phyloP scores from a whole-genome alignment of 495 filamentous ascomycete species.

The Penicillium cosmopolitanum region DNA sequence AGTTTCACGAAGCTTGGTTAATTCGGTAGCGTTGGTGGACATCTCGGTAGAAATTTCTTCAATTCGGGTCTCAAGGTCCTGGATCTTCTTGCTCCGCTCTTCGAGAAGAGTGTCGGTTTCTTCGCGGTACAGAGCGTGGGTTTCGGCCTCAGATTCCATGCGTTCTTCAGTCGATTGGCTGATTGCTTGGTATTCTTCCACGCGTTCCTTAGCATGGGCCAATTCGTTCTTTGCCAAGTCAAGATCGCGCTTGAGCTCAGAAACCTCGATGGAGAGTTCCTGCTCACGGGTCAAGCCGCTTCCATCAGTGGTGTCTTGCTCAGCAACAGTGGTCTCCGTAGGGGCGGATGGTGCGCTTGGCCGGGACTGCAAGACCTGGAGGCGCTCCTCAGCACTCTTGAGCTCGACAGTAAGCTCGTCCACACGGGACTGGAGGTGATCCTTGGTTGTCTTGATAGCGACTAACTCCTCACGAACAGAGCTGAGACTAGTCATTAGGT shows the following conservation, averaged over 20 bases:
- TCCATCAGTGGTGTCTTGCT: constrained; percentile 49
- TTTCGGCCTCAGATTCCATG: constrained; percentile 73
- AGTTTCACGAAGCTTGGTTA: constrained; percentile 74
- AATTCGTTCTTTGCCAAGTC: constrained; percentile 76
- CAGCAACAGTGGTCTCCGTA: constrained; percentile 27
- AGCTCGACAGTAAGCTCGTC: constrained; percentile 88
- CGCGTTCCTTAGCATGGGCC: constrained; percentile 74
- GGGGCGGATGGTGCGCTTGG: constrained; percentile 59
- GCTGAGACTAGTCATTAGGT: constrained; percentile 76
- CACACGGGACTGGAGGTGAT: constrained; percentile 83
- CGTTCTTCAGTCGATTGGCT: constrained; percentile 88
- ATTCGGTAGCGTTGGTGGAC: constrained; percentile 73
- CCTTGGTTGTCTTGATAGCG: constrained; percentile 78
- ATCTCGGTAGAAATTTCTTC: constrained; percentile 84
- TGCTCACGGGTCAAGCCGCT: constrained; percentile 73
- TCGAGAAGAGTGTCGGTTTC: constrained; percentile 75
- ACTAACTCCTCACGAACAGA: constrained; percentile 81
- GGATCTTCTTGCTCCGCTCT: constrained; percentile 75
- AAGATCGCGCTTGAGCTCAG: constrained; percentile 80
- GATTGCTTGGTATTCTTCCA: constrained; percentile 88
- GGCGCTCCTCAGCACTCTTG: constrained; percentile 81
- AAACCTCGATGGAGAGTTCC: constrained; percentile 78
- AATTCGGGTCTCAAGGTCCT: constrained; percentile 77
- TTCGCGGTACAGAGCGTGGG: constrained; percentile 81
- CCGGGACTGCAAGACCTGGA: constrained; percentile 74